Conservation (phyloP, 352 stramenopile species). For the Phytophthora melonis region DNA sequence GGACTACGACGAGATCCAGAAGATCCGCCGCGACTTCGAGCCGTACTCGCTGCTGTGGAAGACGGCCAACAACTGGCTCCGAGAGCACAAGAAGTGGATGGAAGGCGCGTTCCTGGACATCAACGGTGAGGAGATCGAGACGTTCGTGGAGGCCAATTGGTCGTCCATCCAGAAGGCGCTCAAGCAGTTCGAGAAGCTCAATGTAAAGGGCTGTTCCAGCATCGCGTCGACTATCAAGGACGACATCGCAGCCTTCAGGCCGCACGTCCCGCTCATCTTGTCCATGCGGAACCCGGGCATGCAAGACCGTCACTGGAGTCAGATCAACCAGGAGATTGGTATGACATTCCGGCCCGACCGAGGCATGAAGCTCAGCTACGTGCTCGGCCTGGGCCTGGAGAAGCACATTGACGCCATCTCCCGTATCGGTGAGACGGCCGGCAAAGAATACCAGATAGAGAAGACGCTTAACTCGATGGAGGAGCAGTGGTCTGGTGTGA, state of each 20-base stretch:
- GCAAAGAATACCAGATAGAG: conserved; percentile 96
- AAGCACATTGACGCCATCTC: conserved; percentile 90
- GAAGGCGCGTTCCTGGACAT: conserved; percentile 91
- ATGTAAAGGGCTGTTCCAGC: conserved; percentile 84
- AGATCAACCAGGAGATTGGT: conserved; percentile 90
- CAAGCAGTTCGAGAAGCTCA: conserved; percentile 95
- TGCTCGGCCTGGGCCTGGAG: conserved; percentile 87
- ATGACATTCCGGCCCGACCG: conserved; percentile 89
- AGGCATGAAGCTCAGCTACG: conserved; percentile 83
- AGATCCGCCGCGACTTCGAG: conserved; percentile 94
- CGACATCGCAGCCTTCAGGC: conserved; percentile 91
- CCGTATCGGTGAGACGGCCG: conserved; percentile 93
- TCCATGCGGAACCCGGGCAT: conserved; percentile 94
- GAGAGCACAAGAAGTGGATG: conserved; percentile 94
- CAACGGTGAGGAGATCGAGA: conserved; percentile 93
- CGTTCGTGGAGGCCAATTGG: conserved; percentile 87
- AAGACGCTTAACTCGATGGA: conserved; percentile 94
- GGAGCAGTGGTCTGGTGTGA: conserved; percentile 88
- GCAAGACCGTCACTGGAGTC: conserved; percentile 93
- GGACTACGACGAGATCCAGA: conserved; percentile 92
- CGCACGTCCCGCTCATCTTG: conserved; percentile 91
- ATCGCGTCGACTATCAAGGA: conserved; percentile 92
- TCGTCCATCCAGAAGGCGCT: conserved; percentile 88
- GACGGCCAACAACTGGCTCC: conserved; percentile 91
- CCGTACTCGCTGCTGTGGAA: conserved; percentile 96